Evolutionary conservation across 805 yeast genomes (phyloP).

Genomic region (Candida takata): DNA sequence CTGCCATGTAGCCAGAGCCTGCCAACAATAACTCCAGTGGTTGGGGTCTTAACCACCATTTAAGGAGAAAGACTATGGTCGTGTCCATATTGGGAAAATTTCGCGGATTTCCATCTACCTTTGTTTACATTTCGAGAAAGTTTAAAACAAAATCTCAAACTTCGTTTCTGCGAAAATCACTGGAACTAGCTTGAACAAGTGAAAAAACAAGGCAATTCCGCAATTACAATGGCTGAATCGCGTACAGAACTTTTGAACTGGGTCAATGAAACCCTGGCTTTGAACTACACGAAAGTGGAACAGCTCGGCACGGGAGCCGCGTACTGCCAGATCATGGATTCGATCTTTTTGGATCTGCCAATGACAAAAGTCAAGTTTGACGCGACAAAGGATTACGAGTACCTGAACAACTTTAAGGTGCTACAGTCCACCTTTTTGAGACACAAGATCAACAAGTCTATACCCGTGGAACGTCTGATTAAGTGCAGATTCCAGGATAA

Average conservation of each 20-base stretch:
- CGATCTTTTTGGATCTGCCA: slow-evolving; percentile 77
- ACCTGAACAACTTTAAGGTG: slow-evolving; percentile 73
- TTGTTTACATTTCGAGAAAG: slow-evolving; percentile 6
- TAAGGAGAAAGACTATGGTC: too few relatives aligned
- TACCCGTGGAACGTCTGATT: slow-evolving; percentile 75
- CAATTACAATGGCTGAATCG: slow-evolving; percentile 43
- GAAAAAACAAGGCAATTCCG: too few relatives aligned
- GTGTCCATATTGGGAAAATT: neutral
- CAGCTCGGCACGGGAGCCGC: slow-evolving; percentile 96
- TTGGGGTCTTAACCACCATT: neutral
- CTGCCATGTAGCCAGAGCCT: too few relatives aligned
- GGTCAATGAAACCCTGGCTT: slow-evolving; percentile 66
- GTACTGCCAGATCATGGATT: slow-evolving; percentile 86
- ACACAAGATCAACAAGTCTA: slow-evolving; percentile 62
- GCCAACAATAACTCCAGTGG: too few relatives aligned
- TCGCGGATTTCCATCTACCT: too few relatives aligned
- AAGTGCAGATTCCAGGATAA: slow-evolving; percentile 92
- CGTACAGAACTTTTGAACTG: slow-evolving; percentile 78
- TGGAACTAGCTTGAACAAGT: neutral
- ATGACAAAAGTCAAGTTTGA: slow-evolving; percentile 70
- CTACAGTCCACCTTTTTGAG: slow-evolving; percentile 73
- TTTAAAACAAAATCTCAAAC: neutral
- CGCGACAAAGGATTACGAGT: slow-evolving; percentile 68
- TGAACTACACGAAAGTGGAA: slow-evolving; percentile 72
- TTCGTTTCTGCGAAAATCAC: too few relatives aligned